These are phyloP conservation scores for Didymella keratinophila DNA, from an alignment of 2,329 filamentous ascomycete species.

Conservation along the genomic window DNA sequence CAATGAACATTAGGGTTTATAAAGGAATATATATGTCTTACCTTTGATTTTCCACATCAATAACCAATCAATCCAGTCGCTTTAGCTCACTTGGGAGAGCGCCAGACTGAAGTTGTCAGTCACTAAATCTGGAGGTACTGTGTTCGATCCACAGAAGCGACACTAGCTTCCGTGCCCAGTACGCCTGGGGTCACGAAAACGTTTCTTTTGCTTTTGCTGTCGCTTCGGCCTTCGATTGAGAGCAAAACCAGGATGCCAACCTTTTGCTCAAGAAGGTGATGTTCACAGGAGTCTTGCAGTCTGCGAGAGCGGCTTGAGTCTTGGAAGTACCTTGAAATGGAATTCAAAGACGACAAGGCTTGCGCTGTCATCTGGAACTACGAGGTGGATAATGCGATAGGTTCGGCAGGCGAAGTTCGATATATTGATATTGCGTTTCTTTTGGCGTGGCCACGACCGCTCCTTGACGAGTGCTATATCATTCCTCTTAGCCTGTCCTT, in stretches of 20 bases:
- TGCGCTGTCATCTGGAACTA: no score
- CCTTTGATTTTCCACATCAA: not conserved
- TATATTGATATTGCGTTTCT: no score
- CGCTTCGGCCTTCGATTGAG: not conserved
- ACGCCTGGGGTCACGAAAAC: not conserved
- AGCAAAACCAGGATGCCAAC: no score
- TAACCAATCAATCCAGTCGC: not conserved
- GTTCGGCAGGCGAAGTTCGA: no score
- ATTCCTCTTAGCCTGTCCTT: not conserved
- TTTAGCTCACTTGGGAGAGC: slow-evolving; percentile 5
- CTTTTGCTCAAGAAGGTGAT: not conserved
- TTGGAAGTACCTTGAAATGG: no score
- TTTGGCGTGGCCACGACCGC: no score
- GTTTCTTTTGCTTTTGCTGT: not conserved
- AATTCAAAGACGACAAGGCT: no score
- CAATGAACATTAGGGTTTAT: no score
- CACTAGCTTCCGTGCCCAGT: slow-evolving; percentile 1
- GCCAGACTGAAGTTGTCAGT: slow-evolving; percentile 3
- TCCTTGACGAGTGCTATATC: not conserved
- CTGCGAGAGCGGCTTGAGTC: no score
- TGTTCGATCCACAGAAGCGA: slow-evolving; percentile 5
- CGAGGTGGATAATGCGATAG: no score
- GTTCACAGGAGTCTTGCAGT: no score
- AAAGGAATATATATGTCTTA: no score
- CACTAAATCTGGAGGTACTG: slow-evolving; percentile 2